Evolutionary conservation across 164 flowering plant genomes (phyloP).

Genomic region (Stephania yunnanensis): DNA sequence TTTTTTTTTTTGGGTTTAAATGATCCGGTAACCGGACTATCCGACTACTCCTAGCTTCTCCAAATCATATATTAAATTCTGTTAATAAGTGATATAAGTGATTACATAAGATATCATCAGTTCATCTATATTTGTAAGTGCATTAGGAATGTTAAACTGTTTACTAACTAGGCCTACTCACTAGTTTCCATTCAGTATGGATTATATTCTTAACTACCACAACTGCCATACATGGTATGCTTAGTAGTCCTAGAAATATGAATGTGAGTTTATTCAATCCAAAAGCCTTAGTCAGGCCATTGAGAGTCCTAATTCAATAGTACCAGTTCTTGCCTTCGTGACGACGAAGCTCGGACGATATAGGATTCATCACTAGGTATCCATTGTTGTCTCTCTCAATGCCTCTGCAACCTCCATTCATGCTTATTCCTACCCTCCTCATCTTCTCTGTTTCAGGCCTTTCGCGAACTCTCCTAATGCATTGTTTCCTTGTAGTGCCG

Average conservation of each 20-base stretch:
- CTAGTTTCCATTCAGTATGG: background rate
- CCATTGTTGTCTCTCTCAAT: background rate
- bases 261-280: background rate
- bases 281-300: background rate
- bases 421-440: slow-evolving; percentile 11
- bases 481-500: slow-evolving; percentile 27
- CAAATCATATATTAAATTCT: too few relatives aligned
- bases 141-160: background rate
- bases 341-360: background rate
- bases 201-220: background rate
- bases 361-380: background rate
- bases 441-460: slow-evolving; percentile 32
- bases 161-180: background rate
- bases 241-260: background rate
- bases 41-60: too few relatives aligned
- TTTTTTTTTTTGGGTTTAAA: too few relatives aligned
- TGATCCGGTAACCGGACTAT: too few relatives aligned
- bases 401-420: background rate
- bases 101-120: too few relatives aligned
- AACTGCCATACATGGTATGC: background rate
- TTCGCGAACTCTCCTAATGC: slow-evolving; percentile 31
- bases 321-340: background rate
- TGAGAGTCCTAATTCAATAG: background rate
- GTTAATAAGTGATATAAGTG: too few relatives aligned
- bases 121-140: background rate